phyloP scores from a whole-genome alignment of 1,139 yeast genomes.

The Zygoascus meyerae region DNA sequence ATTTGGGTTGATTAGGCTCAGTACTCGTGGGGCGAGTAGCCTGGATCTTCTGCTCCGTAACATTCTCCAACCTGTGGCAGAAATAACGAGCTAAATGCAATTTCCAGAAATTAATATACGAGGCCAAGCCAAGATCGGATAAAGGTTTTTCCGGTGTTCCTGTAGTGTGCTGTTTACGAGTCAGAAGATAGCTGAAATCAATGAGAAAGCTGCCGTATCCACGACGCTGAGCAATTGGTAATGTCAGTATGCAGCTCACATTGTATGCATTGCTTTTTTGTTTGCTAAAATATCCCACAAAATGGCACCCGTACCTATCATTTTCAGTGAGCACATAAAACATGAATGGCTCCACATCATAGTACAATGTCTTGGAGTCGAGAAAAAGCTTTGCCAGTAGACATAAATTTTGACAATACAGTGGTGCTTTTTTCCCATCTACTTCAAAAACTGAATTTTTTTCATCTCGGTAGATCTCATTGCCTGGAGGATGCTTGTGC shows the following conservation, averaged over 20 bases:
- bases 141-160: constrained; percentile 97
- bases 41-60: not conserved
- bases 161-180: constrained; percentile 64
- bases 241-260: constrained; percentile 81
- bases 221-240: constrained; percentile 80
- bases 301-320: constrained; percentile 58
- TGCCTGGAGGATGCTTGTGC: constrained; percentile 76
- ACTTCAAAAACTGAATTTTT: constrained; percentile 76
- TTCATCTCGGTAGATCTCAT: constrained; percentile 72
- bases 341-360: constrained; percentile 91
- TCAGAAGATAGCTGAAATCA: constrained; percentile 78
- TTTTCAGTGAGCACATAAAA: constrained; percentile 78
- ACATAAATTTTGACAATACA: constrained; percentile 84
- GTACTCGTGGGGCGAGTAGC: not conserved
- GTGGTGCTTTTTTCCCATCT: constrained; percentile 80
- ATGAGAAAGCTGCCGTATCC: constrained; percentile 89
- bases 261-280: constrained; percentile 66
- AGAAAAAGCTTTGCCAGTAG: constrained; percentile 80
- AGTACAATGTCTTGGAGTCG: constrained; percentile 85
- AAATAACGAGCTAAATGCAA: constrained; percentile 6
- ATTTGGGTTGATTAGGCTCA: not conserved
- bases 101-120: constrained; percentile 87
- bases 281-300: constrained; percentile 91
- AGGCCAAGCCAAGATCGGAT: constrained; percentile 75
- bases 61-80: not conserved